A percentile compares a stretch with the other conserved stretches of the same genome.
These are phyloP conservation scores for Penicillium hordei DNA, from an alignment of 2,329 filamentous ascomycete species.

Conservation along the genomic window DNA sequence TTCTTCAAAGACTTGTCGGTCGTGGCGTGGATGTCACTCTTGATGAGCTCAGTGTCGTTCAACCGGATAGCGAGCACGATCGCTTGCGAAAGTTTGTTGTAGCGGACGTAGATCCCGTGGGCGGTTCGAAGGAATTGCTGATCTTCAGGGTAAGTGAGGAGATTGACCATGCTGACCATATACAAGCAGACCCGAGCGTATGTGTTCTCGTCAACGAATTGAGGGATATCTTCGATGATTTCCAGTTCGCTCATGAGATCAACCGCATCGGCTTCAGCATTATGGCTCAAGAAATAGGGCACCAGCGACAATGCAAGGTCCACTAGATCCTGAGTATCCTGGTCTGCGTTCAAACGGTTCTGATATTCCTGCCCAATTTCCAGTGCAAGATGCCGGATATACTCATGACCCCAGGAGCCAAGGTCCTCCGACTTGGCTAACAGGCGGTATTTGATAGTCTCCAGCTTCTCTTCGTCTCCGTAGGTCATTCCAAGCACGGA, in stretches of 20 bases:
- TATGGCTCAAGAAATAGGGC: constrained; percentile 93
- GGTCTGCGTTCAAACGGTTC: constrained; percentile 81
- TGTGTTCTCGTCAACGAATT: constrained; percentile 90
- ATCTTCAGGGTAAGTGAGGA: constrained; percentile 96
- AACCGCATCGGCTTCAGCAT: constrained; percentile 96
- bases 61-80: constrained; percentile 91
- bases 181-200: constrained; percentile 92
- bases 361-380: constrained; percentile 95
- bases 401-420: constrained; percentile 97
- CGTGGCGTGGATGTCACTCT: constrained; percentile 75
- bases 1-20: constrained; percentile 81
- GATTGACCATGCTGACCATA: constrained; percentile 98
- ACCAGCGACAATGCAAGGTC: constrained; percentile 82
- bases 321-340: constrained; percentile 77
- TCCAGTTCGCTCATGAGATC: constrained; percentile 96
- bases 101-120: constrained; percentile 88
- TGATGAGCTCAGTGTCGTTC: constrained; percentile 82
- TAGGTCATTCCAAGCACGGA: constrained; percentile 99
- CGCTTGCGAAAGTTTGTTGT: constrained; percentile 90
- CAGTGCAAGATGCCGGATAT: constrained; percentile 89
- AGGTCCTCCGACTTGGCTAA: constrained; percentile 89
- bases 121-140: constrained; percentile 91
- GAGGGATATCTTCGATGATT: constrained; percentile 87
- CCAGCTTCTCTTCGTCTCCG: constrained; percentile 91
- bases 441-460: constrained; percentile 93